Evolutionary conservation across 371 early-diverging fungal genomes (phyloP).

Genomic region (Apophysomyces trapeziformis): DNA sequence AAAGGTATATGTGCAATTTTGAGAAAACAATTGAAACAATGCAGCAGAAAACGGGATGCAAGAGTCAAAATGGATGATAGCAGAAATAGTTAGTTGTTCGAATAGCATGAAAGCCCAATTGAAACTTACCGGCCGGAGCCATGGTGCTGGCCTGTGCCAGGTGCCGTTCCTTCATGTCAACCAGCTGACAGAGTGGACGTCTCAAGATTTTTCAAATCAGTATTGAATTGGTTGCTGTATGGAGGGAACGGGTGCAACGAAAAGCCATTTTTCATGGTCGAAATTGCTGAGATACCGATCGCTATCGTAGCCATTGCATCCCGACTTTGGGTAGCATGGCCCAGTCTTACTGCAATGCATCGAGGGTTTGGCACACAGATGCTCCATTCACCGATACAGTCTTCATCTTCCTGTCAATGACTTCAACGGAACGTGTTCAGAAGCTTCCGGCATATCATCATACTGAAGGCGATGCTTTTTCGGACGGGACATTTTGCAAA

Average conservation of each 20-base stretch:
- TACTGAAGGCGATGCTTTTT: too few species aligned
- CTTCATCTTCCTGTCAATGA: too few species aligned
- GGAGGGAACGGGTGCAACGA: not conserved
- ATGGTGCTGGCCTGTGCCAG: not conserved
- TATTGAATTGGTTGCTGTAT: not conserved
- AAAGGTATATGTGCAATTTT: not conserved
- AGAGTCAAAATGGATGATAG: too few species aligned
- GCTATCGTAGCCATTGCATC: not conserved
- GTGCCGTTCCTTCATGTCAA: slow-evolving; percentile 4
- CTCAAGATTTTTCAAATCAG: not conserved
- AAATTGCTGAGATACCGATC: not conserved
- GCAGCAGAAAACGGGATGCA: too few species aligned
- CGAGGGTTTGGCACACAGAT: not conserved
- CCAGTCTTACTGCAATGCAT: not conserved
- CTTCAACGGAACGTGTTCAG: too few species aligned
- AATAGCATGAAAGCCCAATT: too few species aligned
- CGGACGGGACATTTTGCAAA: too few species aligned
- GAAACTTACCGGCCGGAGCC: too few species aligned
- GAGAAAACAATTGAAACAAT: too few species aligned
- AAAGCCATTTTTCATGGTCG: not conserved
- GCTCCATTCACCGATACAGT: too few species aligned
- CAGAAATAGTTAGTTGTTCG: too few species aligned
- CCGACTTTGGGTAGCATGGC: not conserved
- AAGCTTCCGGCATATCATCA: too few species aligned
- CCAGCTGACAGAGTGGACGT: not conserved